phyloP scores from a whole-genome alignment of 176 grass and related monocot species.

The Oryza officinalis region DNA sequence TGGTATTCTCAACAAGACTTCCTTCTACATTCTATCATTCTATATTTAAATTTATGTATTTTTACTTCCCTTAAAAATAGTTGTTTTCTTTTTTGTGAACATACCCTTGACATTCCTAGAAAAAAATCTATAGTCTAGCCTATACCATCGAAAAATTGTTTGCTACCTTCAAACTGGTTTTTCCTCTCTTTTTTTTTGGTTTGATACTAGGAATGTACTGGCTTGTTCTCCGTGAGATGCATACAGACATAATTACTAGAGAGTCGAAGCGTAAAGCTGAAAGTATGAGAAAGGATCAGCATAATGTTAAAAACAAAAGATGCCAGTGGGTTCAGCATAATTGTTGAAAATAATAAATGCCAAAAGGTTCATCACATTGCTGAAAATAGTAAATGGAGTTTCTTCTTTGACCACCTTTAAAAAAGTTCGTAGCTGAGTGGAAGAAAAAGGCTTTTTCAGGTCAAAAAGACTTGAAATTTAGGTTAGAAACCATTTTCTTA shows the following conservation, averaged over 20 bases:
- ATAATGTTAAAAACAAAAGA: no score
- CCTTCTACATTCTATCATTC: background rate
- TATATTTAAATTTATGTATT: background rate
- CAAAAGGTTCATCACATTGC: no score
- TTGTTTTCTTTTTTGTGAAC: background rate
- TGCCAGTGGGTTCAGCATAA: no score
- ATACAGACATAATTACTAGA: no score
- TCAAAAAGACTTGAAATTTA: background rate
- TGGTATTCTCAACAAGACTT: background rate
- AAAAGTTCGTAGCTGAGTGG: background rate
- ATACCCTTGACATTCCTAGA: no score
- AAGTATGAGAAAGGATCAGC: no score
- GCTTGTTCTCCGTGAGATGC: background rate
- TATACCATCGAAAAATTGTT: no score
- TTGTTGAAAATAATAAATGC: no score
- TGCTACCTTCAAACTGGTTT: no score
- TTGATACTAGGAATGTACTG: background rate
- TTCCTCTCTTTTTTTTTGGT: background rate
- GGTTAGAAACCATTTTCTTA: background rate
- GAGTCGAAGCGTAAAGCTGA: no score
- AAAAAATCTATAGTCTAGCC: no score
- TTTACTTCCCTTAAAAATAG: background rate
- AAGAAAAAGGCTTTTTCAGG: background rate
- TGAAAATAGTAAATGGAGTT: background rate
- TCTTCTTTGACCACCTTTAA: background rate